Conservation (phyloP, 2,329 filamentous ascomycete species). For the Neofusicoccum laricinum region DNA sequence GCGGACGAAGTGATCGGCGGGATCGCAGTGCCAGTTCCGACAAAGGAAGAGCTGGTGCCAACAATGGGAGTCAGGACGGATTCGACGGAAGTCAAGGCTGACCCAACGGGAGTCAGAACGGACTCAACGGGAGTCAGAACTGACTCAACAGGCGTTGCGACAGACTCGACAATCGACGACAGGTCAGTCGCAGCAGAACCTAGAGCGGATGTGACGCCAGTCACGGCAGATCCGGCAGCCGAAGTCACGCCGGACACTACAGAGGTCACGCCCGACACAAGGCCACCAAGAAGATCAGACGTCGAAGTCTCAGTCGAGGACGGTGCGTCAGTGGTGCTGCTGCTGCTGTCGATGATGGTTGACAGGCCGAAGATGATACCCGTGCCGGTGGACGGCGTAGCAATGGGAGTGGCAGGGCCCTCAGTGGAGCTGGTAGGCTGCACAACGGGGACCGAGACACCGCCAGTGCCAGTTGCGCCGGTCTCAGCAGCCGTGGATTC, state of each 20-base stretch:
- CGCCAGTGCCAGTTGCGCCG: conserved; percentile 6
- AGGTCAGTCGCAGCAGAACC: neutral
- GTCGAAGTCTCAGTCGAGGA: conserved; percentile 6
- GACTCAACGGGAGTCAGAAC: neutral
- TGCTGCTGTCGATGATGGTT: conserved; percentile 24
- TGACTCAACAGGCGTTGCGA: neutral
- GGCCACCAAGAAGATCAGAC: neutral
- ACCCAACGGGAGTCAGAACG: neutral
- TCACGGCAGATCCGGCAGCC: neutral
- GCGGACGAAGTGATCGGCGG: neutral
- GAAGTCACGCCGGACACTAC: conserved; percentile 5
- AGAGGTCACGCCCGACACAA: conserved; percentile 9
- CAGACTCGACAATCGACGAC: neutral
- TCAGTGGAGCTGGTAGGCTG: neutral
- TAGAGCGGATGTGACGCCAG: neutral
- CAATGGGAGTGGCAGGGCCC: neutral
- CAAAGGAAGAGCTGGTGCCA: neutral
- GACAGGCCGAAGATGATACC: conserved; percentile 33
- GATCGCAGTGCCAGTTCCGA: neutral
- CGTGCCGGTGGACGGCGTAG: conserved; percentile 17
- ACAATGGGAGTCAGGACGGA: conserved; percentile 3
- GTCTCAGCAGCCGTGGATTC: conserved; percentile 22
- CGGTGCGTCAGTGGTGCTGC: conserved; percentile 11
- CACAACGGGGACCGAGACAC: conserved; percentile 6
- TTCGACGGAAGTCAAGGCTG: neutral